Evolutionary conservation across 2,329 filamentous ascomycete genomes (phyloP).

Genomic region (Verticillium klebahnii): DNA sequence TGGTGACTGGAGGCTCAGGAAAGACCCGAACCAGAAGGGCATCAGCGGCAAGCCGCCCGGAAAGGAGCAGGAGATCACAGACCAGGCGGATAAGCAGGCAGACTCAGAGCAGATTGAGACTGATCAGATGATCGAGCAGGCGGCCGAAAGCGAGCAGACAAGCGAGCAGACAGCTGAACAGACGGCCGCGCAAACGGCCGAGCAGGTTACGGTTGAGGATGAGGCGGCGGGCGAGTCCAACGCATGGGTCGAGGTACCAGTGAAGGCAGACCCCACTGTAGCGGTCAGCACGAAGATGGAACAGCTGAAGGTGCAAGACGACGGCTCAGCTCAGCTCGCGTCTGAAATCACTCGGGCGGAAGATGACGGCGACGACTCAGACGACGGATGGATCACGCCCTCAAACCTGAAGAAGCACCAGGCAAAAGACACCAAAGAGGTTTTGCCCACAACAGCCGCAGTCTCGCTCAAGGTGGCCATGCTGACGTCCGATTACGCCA

Average conservation of each 20-base stretch:
- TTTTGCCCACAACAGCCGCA: constrained; percentile 30
- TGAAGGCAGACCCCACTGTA: neutral
- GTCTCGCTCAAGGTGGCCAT: constrained; percentile 80
- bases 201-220: neutral
- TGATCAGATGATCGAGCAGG: constrained; percentile 9
- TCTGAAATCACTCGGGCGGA: constrained; percentile 6
- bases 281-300: constrained; percentile 4
- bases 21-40: constrained; percentile 71
- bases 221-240: constrained; percentile 5
- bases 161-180: constrained; percentile 5
- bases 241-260: neutral
- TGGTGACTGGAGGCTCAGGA: constrained; percentile 83
- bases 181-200: neutral
- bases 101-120: constrained; percentile 1
- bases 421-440: constrained; percentile 53
- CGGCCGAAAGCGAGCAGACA: neutral
- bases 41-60: constrained; percentile 65
- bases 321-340: constrained; percentile 9
- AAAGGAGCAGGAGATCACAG: constrained; percentile 27
- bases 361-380: constrained; percentile 46
- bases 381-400: constrained; percentile 89
- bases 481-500: constrained; percentile 91
- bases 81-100: neutral
- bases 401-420: constrained; percentile 85
- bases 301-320: constrained; percentile 11